phyloP scores from a whole-genome alignment of 164 flowering plant species.

The Echeveria elegans region DNA sequence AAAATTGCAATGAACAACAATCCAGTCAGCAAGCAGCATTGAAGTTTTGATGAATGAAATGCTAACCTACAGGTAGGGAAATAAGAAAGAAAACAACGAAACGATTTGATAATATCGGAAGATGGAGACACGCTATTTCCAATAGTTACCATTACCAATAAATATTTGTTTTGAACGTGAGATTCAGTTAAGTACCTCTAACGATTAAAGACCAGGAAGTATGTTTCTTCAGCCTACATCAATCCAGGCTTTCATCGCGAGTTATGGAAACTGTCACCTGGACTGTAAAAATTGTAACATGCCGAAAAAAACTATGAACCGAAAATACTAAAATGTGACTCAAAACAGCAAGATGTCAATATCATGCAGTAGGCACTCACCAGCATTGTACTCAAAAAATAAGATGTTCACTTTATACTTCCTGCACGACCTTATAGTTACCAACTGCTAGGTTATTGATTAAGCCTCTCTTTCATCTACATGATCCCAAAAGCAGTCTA shows the following conservation, averaged over 20 bases:
- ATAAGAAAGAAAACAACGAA: not conserved
- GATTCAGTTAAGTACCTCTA: not conserved
- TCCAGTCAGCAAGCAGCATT: not conserved
- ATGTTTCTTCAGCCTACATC: not conserved
- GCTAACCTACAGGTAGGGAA: not conserved
- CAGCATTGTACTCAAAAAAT: not conserved
- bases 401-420: not conserved
- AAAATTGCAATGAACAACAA: too few species aligned
- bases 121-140: not conserved
- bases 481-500: slow-evolving; percentile 50
- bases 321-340: not conserved
- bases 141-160: too few species aligned
- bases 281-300: not conserved
- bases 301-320: not conserved
- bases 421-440: not conserved
- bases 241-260: not conserved
- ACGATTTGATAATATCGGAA: not conserved
- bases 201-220: not conserved
- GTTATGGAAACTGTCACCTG: not conserved
- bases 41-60: not conserved
- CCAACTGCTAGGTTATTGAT: not conserved
- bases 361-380: not conserved
- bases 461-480: slow-evolving; percentile 14
- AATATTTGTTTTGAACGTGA: not conserved
- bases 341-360: not conserved